Percentiles rank a stretch among this genome's conserved stretches.
Conservation (phyloP, 768 basidiomycete genomes). For the Boletus sensibilis region DNA sequence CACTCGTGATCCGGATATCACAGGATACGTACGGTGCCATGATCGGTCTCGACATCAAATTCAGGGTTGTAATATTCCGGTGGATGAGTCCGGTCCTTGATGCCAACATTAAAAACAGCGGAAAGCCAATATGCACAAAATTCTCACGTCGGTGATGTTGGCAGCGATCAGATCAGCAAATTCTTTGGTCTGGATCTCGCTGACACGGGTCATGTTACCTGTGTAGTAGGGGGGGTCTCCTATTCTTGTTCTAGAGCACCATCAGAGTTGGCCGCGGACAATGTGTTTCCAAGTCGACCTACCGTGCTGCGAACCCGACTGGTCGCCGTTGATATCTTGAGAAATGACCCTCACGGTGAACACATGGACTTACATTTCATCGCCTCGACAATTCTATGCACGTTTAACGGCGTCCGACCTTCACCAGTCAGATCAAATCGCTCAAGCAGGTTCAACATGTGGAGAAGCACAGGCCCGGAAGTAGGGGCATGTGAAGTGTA, state of each 20-base stretch:
- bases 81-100: conserved; percentile 75
- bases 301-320: conserved; percentile 70
- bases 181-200: conserved; percentile 63
- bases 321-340: conserved; percentile 5
- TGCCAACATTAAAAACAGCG: conserved; percentile 10
- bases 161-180: conserved; percentile 59
- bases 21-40: conserved; percentile 62
- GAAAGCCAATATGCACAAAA: conserved; percentile 1
- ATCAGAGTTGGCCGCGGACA: conserved; percentile 7
- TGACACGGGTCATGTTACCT: conserved; percentile 54
- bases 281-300: conserved; percentile 11
- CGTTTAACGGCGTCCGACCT: conserved; percentile 58
- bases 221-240: conserved; percentile 68
- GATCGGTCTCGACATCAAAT: conserved; percentile 74
- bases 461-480: conserved; percentile 85
- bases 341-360: conserved; percentile 12
- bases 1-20: conserved; percentile 1
- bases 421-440: conserved; percentile 53
- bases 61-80: conserved; percentile 83
- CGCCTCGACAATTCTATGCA: conserved; percentile 80
- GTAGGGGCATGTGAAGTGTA: conserved; percentile 87
- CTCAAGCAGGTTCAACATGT: conserved; percentile 90
- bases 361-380: conserved; percentile 66
- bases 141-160: conserved; percentile 84
- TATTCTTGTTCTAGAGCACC: conserved; percentile 65